phyloP scores from a whole-genome alignment of 2,329 filamentous ascomycete species.

The Aaosphaeria arxii region DNA sequence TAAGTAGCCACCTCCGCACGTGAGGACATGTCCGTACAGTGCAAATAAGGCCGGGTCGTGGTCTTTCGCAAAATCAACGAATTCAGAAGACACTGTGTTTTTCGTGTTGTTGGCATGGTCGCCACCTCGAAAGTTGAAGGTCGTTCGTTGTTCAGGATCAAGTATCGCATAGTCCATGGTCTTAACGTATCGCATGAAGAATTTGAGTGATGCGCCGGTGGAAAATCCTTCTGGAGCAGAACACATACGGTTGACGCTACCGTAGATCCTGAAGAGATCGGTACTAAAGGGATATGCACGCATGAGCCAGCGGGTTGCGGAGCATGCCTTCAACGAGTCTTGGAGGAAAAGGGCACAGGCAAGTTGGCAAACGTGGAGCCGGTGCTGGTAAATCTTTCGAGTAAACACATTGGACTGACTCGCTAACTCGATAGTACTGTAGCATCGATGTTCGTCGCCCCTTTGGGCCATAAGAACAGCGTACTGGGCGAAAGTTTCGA shows the following conservation, averaged over 20 bases:
- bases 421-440: constrained; percentile 75
- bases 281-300: constrained; percentile 75
- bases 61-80: constrained; percentile 38
- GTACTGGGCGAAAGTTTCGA: constrained; percentile 87
- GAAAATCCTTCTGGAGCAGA: constrained; percentile 73
- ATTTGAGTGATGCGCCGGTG: constrained; percentile 82
- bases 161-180: constrained; percentile 72
- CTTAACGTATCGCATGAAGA: constrained; percentile 87
- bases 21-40: constrained; percentile 87
- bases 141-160: constrained; percentile 48
- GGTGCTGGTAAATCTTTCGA: constrained; percentile 64
- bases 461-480: constrained; percentile 70
- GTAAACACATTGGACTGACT: constrained; percentile 80
- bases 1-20: constrained; percentile 77
- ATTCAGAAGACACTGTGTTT: constrained; percentile 35
- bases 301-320: constrained; percentile 79
- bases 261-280: constrained; percentile 81
- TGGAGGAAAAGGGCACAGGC: constrained; percentile 79
- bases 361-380: constrained; percentile 76
- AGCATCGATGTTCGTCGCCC: constrained; percentile 68
- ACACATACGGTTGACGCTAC: constrained; percentile 71
- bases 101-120: constrained; percentile 39
- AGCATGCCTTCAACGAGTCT: constrained; percentile 72
- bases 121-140: constrained; percentile 37
- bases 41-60: constrained; percentile 76